Evolutionary conservation across 192 early-diverging fungal species (phyloP), one percentile per base, ranked within the genome.

Genomic region (Phlyctochytrium planicorne): DNA sequence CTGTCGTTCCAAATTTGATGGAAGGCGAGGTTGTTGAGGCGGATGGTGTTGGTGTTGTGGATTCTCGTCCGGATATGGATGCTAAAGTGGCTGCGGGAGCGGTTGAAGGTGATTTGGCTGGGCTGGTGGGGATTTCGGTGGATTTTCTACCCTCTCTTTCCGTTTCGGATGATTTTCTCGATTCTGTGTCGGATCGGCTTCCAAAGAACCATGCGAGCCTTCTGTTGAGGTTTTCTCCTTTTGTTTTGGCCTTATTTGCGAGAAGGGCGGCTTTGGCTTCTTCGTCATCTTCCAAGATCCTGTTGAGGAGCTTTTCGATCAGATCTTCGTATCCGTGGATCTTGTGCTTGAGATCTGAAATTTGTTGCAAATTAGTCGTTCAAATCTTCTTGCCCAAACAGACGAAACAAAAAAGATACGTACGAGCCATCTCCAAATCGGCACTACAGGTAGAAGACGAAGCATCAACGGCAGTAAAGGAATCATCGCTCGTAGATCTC

Each of bases 321-420:
- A 47, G 40, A 20, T 47, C 40, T 47, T 47, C 40, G 40, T 47
- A 47, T 6, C 40, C 40, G 40, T 47, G 6, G 40, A 47, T 47
- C 40, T 47, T 47, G 40, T 47, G 40, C 40, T 47, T 47, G 40
- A 47, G 40, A 6, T 47, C 40, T 47, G 40, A 6, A 47, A 47
- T n/a, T n/a, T n/a, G n/a, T n/a, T n/a, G n/a, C n/a, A n/a, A n/a
- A n/a, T n/a, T n/a, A n/a, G n/a, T n/a, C n/a, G n/a, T n/a, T n/a
- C n/a, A n/a, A n/a, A n/a, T n/a, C n/a, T n/a, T n/a, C n/a, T n/a
- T n/a, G n/a, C n/a, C n/a, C n/a, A n/a, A n/a, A n/a, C n/a, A n/a
- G n/a, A n/a, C n/a, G n/a, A n/a, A n/a, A n/a, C n/a, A 47, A 47
- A 47, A 47, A 47, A 20, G 10, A 6, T 20, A 47, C 40, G 6